Evolutionary conservation across 2,329 filamentous ascomycete species (phyloP), one percentile per base, ranked within the genome.

Genomic region (Trichoderma koningiopsis): DNA sequence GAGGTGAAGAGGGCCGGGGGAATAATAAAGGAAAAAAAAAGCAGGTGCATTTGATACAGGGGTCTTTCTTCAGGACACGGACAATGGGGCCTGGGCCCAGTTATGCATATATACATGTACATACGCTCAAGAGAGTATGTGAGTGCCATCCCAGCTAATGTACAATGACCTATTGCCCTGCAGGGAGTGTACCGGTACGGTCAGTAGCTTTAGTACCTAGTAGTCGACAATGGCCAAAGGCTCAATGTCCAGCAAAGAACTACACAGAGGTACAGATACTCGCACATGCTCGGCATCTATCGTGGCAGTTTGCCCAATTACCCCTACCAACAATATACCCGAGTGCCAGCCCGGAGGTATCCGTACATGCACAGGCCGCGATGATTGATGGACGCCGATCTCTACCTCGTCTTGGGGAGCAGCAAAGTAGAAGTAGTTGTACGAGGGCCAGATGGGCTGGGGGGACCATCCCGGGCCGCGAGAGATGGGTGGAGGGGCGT

Each of bases 61-160:
- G 65, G 27, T 47, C 59, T 68, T 61, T 68, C 58, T 63, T 63
- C 66, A 68, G 59, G 65, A 68, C 58, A 62, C 58, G 66, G 66
- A 57, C 58, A 43, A 67, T 63, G 66, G 66, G 66, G 57, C 29
- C 66, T 47, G 7, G 61, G 40, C 40, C 29, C 37, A 16, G 37
- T 68, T 27, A 31, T 29, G 19, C 29, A 33, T 57, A 68, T 68
- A 56, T 62, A 68, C 66, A 57, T 33, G 40, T 31, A 68, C 66
- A 57, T 33, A 29, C 29, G 19, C 47, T 49, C 35, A 43, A 33
- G 33, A 43, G 65, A 57, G 57, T 33, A 33, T 33, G 62, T 31
- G 40, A 65, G 53, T 66, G 33, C 53, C 53, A 35, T 66, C 62
- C 62, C 52, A 57, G 37, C 62, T 57, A 47, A 66, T 53, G 53